Percentiles rank a stretch among this genome's conserved stretches.
Conservation (phyloP, 345 rosid genomes). For the Litchi chinensis region DNA sequence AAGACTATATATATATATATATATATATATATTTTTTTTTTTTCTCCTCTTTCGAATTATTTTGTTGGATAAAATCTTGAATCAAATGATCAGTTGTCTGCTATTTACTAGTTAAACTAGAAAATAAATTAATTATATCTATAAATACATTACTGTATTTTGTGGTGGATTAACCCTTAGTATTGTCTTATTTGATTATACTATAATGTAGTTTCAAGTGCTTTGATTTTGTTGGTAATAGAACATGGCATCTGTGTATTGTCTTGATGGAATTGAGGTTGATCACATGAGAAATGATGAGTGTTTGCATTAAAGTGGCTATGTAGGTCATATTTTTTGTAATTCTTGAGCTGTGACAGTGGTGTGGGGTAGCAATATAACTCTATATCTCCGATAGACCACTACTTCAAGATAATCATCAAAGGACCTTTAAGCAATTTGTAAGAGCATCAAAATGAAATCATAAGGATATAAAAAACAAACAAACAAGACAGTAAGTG, state of each 20-base stretch:
- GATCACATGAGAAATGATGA: background rate
- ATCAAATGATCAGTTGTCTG: background rate
- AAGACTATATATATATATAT: too few species aligned
- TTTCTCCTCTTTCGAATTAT: background rate
- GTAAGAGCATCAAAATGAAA: too few species aligned
- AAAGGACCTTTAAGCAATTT: too few species aligned
- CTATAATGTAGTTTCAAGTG: background rate
- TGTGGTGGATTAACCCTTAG: background rate
- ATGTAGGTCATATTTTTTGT: background rate
- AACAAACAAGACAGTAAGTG: too few species aligned
- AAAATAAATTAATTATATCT: background rate
- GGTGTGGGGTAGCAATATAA: background rate
- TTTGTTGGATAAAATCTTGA: constrained; percentile 14
- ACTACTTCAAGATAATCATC: too few species aligned
- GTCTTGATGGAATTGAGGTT: background rate
- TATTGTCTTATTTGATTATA: background rate
- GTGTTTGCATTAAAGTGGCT: background rate
- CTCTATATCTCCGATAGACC: too few species aligned
- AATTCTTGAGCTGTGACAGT: background rate
- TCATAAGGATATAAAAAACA: too few species aligned
- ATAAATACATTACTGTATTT: background rate
- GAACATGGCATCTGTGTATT: background rate
- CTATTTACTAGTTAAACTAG: background rate
- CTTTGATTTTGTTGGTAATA: background rate
- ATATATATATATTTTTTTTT: background rate